Base-by-base conservation (phyloP, 192 early-diverging fungal species). In the Diversispora epigaea region DNA sequence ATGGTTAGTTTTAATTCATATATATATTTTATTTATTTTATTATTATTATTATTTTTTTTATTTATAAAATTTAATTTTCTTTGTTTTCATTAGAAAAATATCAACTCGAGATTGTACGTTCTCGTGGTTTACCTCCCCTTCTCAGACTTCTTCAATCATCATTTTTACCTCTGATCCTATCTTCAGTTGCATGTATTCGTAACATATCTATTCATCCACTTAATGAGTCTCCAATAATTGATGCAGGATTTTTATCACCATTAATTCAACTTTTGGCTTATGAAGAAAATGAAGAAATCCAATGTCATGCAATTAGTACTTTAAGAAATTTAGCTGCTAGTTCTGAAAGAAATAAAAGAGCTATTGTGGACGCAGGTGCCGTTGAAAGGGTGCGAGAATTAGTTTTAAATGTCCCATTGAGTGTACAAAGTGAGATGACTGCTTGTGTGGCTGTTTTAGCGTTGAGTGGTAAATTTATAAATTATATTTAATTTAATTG, bases 161-260 rank as follows among this genome's bases (percentile, higher is more conserved):
- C 85, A 10, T 91, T 91, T 71, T 83, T 89, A 39, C 90, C 92
- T 44, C 82, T 94, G 75, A 90, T 93, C 19, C 79, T 94, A 0
- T 93, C 94, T 4, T 92, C 93, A 0, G 91, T 93, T 14, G 94
- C 94, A 4, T 95, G 93, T 63, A 84, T 96, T 64, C 90, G 94
- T 65, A 96, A 96, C 77, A 87, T 96, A 50, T 95, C 94, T 47
- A 96, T 96, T 67, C 92, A 94, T 76, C 87, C 91, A 12, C 81
- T 86, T 61, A 94, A 94, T 84, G 94, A 95, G 79, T 88, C 89
- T 21, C 92, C 92, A 43, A 94, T 94, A 66, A 87, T 95, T 52
- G 88, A 91, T 73, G 91, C 90, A 43, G 90, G 89, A 19, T 92
- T 94, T 64, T 80, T 96, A 65, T 82, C 89, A 43, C 86, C 85